A percentile compares a stretch with the other conserved stretches of the same genome.
phyloP scores from a whole-genome alignment of 768 basidiomycete species.

The Phaeolepiota aurea region DNA sequence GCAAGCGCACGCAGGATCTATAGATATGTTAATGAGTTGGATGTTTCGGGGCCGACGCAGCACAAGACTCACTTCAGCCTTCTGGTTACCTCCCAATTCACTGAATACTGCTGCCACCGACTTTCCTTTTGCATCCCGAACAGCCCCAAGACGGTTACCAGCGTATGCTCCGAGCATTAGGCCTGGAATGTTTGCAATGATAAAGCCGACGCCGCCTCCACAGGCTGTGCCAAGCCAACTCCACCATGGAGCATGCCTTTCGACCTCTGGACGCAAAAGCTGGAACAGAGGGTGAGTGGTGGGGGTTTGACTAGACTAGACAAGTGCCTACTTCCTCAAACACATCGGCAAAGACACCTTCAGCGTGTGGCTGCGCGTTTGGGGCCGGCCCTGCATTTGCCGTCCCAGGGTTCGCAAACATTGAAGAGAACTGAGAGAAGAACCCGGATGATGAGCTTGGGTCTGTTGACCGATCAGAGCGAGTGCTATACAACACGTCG shows the following conservation, averaged over 20 bases:
- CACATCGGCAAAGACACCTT: conserved; percentile 80
- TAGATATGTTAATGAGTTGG: no score
- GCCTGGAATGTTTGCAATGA: conserved; percentile 76
- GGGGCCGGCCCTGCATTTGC: conserved; percentile 18
- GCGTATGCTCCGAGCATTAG: conserved; percentile 80
- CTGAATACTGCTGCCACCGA: conserved; percentile 85
- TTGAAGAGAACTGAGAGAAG: conserved; percentile 67
- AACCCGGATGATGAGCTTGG: conserved; percentile 66
- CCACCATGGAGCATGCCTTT: conserved; percentile 67
- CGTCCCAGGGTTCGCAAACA: conserved; percentile 41
- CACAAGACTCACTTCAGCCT: conserved; percentile 82
- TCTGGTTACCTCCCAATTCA: conserved; percentile 68
- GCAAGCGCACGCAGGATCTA: conserved; percentile 79
- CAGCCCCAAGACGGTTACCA: conserved; percentile 84
- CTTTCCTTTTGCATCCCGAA: conserved; percentile 92
- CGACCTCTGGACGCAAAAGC: conserved; percentile 78
- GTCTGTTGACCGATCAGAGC: conserved; percentile 47
- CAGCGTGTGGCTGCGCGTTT: conserved; percentile 58
- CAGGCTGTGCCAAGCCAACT: conserved; percentile 63
- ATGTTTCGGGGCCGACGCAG: no score
- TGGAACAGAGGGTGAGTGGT: conserved; percentile 20
- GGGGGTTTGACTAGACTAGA: not conserved
- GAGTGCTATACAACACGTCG: conserved; percentile 55
- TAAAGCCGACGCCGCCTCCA: conserved; percentile 60
- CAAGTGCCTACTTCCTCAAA: conserved; percentile 71